These are phyloP conservation scores for Microcyclospora tardicrescens DNA, from an alignment of 2,329 filamentous ascomycete genomes.

Conservation along the genomic window DNA sequence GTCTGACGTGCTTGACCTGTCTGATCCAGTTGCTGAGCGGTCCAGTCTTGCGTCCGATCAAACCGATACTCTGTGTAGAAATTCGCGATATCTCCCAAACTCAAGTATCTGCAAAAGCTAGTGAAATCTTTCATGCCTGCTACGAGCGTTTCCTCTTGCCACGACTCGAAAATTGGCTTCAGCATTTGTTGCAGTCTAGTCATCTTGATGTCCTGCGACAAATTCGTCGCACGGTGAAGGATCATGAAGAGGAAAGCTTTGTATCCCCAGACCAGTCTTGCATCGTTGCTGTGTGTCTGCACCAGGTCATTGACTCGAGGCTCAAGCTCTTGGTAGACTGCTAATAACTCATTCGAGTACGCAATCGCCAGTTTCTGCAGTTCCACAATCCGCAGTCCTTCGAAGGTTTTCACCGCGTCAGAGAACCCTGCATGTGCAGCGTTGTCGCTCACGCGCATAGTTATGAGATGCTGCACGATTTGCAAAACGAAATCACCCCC, in stretches of 20 bases:
- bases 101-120: slow-evolving; percentile 68
- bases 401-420: slow-evolving; percentile 80
- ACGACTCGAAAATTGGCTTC: slow-evolving; percentile 66
- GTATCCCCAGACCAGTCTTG: slow-evolving; percentile 74
- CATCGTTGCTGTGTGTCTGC: slow-evolving; percentile 58
- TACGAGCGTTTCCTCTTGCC: slow-evolving; percentile 60
- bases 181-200: slow-evolving; percentile 65
- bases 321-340: slow-evolving; percentile 76
- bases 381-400: slow-evolving; percentile 73
- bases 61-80: slow-evolving; percentile 66
- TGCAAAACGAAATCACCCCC: slow-evolving; percentile 58
- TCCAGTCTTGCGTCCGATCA: slow-evolving; percentile 71
- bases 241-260: slow-evolving; percentile 90
- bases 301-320: slow-evolving; percentile 70
- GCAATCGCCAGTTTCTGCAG: slow-evolving; percentile 77
- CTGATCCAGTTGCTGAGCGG: slow-evolving; percentile 58
- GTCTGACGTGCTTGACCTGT: slow-evolving; percentile 69
- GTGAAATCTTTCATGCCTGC: slow-evolving; percentile 59
- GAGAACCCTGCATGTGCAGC: slow-evolving; percentile 62
- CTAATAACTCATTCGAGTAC: slow-evolving; percentile 80
- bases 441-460: slow-evolving; percentile 63
- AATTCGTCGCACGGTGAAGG: slow-evolving; percentile 65
- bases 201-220: slow-evolving; percentile 59
- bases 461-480: slow-evolving; percentile 80
- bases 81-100: slow-evolving; percentile 63